Evolutionary conservation across 805 yeast genomes (phyloP).

Genomic region (Helenozyma rhizophorensis): DNA sequence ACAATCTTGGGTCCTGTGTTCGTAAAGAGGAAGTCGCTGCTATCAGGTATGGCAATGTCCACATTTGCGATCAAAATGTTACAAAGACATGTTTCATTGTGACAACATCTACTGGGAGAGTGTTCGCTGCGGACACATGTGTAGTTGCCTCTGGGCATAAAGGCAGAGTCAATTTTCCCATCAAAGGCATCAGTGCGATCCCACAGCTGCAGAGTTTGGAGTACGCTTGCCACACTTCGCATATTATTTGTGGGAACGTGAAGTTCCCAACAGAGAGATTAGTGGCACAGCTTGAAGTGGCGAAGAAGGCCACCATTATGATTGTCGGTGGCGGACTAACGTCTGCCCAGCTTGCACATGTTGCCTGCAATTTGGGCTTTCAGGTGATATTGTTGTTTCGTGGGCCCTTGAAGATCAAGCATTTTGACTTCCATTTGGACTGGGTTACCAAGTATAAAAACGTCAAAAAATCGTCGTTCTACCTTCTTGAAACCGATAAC

Average conservation of each 20-base stretch:
- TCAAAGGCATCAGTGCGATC: conserved; percentile 13
- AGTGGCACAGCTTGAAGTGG: conserved; percentile 9
- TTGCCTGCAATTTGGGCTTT: conserved; percentile 27
- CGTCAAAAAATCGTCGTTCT: conserved; percentile 40
- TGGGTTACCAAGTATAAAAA: conserved; percentile 49
- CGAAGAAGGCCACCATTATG: conserved; percentile 14
- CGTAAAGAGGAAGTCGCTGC: conserved; percentile 29
- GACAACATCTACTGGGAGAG: conserved; percentile 25
- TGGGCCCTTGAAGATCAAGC: conserved; percentile 38
- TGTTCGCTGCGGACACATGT: conserved; percentile 30
- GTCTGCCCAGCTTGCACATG: conserved; percentile 43
- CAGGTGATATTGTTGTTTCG: conserved; percentile 32
- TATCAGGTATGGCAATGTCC: conserved; percentile 25
- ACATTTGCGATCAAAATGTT: conserved; percentile 18
- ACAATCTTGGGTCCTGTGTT: conserved; percentile 25
- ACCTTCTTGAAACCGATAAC: conserved; percentile 39
- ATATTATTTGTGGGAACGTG: conserved; percentile 24
- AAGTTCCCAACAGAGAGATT: conserved; percentile 20
- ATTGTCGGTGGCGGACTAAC: conserved; percentile 47
- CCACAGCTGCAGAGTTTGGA: conserved; percentile 7
- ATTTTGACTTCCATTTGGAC: conserved; percentile 45
- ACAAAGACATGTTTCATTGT: conserved; percentile 30
- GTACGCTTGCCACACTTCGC: conserved; percentile 35
- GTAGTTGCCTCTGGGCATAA: conserved; percentile 34
- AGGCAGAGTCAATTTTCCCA: conserved; percentile 32